Conservation (phyloP, 768 basidiomycete species). For the Rhodosporidiobolus odoratus region DNA sequence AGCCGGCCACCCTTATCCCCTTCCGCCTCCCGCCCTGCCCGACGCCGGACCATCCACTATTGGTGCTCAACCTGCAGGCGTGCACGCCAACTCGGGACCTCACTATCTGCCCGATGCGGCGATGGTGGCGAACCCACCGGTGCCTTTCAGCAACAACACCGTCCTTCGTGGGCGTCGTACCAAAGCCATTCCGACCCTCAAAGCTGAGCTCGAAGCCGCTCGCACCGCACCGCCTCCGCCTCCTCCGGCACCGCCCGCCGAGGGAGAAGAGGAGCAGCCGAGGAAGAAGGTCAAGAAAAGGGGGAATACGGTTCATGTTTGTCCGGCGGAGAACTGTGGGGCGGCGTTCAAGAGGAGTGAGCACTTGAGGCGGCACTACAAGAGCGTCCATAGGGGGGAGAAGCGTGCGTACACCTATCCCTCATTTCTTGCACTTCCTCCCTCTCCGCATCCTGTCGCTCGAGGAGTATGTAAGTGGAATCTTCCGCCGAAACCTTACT, state of each 20-base stretch:
- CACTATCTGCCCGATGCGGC: slow-evolving; percentile 18
- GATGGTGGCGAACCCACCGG: slow-evolving; percentile 19
- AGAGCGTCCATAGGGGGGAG: slow-evolving; percentile 83
- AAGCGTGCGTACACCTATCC: slow-evolving; percentile 63
- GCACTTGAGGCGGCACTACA: slow-evolving; percentile 80
- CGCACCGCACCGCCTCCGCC: too few relatives aligned
- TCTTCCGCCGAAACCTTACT: background rate
- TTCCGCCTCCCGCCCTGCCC: background rate
- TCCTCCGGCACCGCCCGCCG: too few relatives aligned
- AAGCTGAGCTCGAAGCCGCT: too few relatives aligned
- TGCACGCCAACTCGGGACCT: slow-evolving; percentile 7
- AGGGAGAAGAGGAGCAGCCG: background rate
- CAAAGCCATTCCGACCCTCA: too few relatives aligned
- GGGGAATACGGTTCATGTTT: slow-evolving; percentile 23
- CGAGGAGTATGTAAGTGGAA: background rate
- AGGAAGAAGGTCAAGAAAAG: slow-evolving; percentile 18
- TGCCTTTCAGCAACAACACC: slow-evolving; percentile 22
- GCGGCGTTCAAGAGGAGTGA: slow-evolving; percentile 86
- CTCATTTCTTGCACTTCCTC: background rate
- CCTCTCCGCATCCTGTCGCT: background rate
- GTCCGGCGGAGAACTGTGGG: slow-evolving; percentile 53
- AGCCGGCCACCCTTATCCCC: background rate
- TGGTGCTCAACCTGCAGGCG: background rate
- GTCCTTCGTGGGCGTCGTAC: too few relatives aligned
- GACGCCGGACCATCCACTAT: background rate